Percentiles rank a stretch among this genome's conserved stretches.
Evolutionary conservation across 495 filamentous ascomycete species (phyloP).

Genomic region (Daldinia bambusicola): DNA sequence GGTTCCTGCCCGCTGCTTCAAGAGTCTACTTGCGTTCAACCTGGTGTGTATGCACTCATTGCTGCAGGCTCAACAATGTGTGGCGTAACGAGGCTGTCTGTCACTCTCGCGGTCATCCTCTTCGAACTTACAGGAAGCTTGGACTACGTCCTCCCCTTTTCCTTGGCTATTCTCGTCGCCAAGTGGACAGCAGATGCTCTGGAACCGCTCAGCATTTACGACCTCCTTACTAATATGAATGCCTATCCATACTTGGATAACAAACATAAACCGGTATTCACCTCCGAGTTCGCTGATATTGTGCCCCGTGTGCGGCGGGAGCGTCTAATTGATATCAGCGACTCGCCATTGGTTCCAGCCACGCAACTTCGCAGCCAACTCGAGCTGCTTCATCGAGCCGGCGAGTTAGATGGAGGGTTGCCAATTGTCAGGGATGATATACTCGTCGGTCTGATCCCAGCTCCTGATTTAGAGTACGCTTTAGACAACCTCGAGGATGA

Average conservation of each 20-base stretch:
- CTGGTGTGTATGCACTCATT: constrained; percentile 94
- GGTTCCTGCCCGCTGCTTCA: constrained; percentile 73
- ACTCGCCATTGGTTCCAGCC: constrained; percentile 79
- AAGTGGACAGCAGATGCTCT: constrained; percentile 99
- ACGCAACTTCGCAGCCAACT: constrained; percentile 79
- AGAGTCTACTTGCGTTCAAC: constrained; percentile 87
- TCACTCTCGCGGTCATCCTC: constrained; percentile 93
- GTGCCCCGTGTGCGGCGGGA: constrained; percentile 76
- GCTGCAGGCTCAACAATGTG: constrained; percentile 98
- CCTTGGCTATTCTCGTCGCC: constrained; percentile 86
- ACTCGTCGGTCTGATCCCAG: constrained; percentile 91
- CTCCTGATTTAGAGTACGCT: constrained; percentile 93
- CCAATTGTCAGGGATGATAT: constrained; percentile 82
- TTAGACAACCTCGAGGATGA: constrained; percentile 84
- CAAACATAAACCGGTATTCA: constrained; percentile 90
- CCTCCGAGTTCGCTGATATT: constrained; percentile 85
- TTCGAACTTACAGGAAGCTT: constrained; percentile 96
- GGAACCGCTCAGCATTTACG: constrained; percentile 95
- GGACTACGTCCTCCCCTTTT: constrained; percentile 95
- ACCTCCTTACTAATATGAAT: constrained; percentile 95
- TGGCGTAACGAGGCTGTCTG: constrained; percentile 91
- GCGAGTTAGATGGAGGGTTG: constrained; percentile 91
- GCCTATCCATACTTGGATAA: constrained; percentile 95
- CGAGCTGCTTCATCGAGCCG: constrained; percentile 80
- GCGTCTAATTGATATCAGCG: constrained; percentile 87